Conservation (phyloP, 495 filamentous ascomycete species). For the Penicillium roqueforti region DNA sequence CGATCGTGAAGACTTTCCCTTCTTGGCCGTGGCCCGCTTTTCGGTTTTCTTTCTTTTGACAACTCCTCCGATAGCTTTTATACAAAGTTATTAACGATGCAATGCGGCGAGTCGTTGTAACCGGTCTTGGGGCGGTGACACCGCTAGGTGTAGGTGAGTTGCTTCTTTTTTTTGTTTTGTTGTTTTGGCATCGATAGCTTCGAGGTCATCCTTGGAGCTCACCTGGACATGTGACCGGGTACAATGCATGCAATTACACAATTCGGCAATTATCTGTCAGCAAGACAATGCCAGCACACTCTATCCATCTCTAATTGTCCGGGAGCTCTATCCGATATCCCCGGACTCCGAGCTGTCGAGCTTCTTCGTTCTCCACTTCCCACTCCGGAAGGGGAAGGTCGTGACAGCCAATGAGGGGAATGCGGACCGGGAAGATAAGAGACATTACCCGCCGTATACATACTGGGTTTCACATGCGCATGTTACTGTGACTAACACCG, state of each 20-base stretch:
- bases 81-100: conserved; percentile 31
- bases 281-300: not conserved
- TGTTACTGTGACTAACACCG: not conserved
- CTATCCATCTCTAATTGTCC: not conserved
- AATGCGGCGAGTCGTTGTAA: conserved; percentile 94
- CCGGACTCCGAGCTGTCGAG: conserved; percentile 11
- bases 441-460: not conserved
- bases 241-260: not conserved
- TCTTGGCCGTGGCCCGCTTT: conserved; percentile 27
- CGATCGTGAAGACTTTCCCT: conserved; percentile 47
- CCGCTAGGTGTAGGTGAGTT: conserved; percentile 75
- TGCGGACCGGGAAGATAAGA: not conserved
- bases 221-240: not conserved
- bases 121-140: conserved; percentile 88
- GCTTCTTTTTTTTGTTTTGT: not conserved
- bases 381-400: conserved; percentile 25
- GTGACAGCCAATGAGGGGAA: conserved; percentile 27
- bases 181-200: not conserved
- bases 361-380: conserved; percentile 17
- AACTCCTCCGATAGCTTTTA: conserved; percentile 9
- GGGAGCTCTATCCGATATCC: conserved; percentile 2
- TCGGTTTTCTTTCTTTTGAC: conserved; percentile 9
- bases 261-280: not conserved
- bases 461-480: not conserved
- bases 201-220: not conserved